Evolutionary conservation across 768 basidiomycete genomes (phyloP).

Genomic region (Lentinula sp.): DNA sequence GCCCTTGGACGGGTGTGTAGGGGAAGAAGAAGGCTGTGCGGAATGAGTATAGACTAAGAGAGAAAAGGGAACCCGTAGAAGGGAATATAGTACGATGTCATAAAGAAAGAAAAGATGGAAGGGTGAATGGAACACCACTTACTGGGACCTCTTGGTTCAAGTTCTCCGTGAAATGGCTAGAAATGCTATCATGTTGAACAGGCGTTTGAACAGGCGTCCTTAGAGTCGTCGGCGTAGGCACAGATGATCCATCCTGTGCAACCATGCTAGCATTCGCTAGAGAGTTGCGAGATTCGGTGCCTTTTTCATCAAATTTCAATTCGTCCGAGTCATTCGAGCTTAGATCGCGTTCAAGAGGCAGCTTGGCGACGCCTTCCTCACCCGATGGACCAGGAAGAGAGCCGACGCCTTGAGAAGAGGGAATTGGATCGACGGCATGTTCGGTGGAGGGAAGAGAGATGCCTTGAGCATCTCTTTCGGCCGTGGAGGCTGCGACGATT

Average conservation of each 20-base stretch:
- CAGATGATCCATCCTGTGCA: background rate
- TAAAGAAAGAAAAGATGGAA: background rate
- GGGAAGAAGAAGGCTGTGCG: background rate
- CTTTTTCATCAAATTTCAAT: background rate
- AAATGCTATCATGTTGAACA: background rate
- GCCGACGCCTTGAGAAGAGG: slow-evolving; percentile 35
- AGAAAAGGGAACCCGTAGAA: background rate
- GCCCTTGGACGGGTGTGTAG: background rate
- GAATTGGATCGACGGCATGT: slow-evolving; percentile 15
- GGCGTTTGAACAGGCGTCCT: background rate
- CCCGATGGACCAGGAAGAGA: slow-evolving; percentile 39
- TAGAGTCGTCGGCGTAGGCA: background rate
- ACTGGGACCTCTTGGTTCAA: background rate
- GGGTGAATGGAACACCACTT: background rate
- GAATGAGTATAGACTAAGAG: background rate
- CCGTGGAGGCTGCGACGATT: background rate
- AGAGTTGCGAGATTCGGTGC: background rate
- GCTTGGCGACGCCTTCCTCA: slow-evolving; percentile 40
- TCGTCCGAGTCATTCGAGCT: background rate
- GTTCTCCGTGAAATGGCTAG: background rate
- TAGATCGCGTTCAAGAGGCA: slow-evolving; percentile 35
- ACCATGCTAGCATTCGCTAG: background rate
- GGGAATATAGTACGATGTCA: too few species aligned
- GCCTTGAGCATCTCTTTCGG: background rate
- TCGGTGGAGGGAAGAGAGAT: slow-evolving; percentile 31